Conservation (phyloP, 169 alveolate species). For the Plasmodium vivax region DNA sequence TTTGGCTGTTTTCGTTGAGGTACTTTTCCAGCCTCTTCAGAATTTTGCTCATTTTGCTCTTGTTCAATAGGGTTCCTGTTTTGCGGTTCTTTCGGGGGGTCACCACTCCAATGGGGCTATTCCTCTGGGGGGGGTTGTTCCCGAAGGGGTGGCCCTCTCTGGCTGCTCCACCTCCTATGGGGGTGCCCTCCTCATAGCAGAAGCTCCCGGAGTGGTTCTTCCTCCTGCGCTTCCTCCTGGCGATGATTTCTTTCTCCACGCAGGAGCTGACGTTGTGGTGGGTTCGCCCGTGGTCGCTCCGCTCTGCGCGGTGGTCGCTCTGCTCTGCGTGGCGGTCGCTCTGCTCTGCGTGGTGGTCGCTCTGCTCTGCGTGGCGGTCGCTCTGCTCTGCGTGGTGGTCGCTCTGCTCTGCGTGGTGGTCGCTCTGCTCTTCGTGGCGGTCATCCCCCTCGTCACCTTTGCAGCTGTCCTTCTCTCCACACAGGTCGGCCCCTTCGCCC, state of each 20-base stretch:
- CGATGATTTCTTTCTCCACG: background rate
- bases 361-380: no score
- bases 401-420: no score
- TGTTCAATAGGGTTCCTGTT: background rate
- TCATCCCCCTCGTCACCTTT: background rate
- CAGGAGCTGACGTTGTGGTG: background rate
- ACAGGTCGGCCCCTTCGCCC: no score
- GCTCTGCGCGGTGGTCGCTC: background rate
- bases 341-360: no score
- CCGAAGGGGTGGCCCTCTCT: background rate
- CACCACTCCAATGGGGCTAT: background rate
- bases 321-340: background rate
- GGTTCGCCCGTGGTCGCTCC: background rate
- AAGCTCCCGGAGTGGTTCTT: background rate
- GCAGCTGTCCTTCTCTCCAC: background rate
- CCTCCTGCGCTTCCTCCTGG: background rate
- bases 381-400: background rate
- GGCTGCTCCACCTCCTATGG: background rate
- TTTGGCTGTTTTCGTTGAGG: slow-evolving; percentile 17
- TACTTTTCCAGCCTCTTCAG: slow-evolving; percentile 37
- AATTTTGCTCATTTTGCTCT: slow-evolving; percentile 12
- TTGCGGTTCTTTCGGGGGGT: background rate
- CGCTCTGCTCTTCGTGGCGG: background rate
- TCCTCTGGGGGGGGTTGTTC: background rate
- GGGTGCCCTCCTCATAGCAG: background rate